Base-by-base conservation (phyloP, 1,139 yeast genomes). In the Eremothecium coryli region DNA sequence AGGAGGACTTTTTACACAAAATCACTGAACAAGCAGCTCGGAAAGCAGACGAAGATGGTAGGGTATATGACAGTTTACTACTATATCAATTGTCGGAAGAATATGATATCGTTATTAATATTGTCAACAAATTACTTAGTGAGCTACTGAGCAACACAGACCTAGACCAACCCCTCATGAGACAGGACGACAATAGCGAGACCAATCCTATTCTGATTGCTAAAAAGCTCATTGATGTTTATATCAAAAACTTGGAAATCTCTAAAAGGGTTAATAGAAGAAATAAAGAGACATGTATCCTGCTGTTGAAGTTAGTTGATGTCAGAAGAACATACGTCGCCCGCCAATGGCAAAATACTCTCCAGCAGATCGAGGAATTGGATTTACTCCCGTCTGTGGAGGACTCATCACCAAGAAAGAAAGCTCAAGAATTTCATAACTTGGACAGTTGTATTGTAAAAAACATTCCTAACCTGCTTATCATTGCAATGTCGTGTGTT, bases 1-100 rank as follows among this genome's bases (percentile, higher is more conserved):
- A 70, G 40, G 61, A 64, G 28, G 70, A 67, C 38, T 78, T 66
- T 47, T 60, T 85, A 34, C 69, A 71, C 35, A 73, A 74, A 39
- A 85, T 90, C 30, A 76, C 93, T 5, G 93, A 82, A 50, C 76
- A 75, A 40, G 86, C 95, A 18, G 97, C 97, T 2, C 68, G 70
- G 34, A 76, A 75, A 47, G 94, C 97, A 20, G 93, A 84, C 52
- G 93, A 85, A 46, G 97, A 86, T 54, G 97, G 97, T 3, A 71
- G 95, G 49, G 69, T 78, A 4, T 75, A 82, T 42, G 97, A 93
- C 54, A 85, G 97, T 8, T 71, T 93, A 38, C 64, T 84, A 37
- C 66, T 90, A 38, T 90, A 84, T 54, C 95, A 88, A 61, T 70
- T 88, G 43, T 75, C 95, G 36, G 93, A 84, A 59, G 95, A 88